Base-by-base conservation (phyloP, 2,329 filamentous ascomycete species). In the Penicillium freii region DNA sequence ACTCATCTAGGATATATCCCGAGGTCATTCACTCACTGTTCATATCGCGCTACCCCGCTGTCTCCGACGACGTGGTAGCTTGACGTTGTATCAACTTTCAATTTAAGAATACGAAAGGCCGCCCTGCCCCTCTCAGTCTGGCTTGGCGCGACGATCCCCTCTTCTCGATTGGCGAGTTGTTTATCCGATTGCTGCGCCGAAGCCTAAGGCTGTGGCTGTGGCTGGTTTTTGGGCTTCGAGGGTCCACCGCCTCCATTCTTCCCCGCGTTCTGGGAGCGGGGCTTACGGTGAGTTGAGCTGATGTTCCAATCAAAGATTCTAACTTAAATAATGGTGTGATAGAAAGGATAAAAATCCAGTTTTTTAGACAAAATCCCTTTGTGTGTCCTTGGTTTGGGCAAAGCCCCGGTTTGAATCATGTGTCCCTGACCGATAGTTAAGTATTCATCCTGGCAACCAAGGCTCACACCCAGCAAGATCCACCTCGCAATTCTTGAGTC, bases 101-200 rank as follows among this genome's bases (percentile, higher is more conserved):
- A 38, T 57, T 51, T 47, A 58, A 56, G 55, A 60, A 48, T 56
- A 60, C 54, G 47, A 63, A 42, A 56, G 50, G 17, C 25, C 27
- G 23, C 48, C 49, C 45, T 49, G 54, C 43, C 54, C 61, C 39
- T 39, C 50, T 21, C 29, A 45, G 49, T 34, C 33, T 25, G 53
- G 43, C 62, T 63, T 66, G 64, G 62, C 62, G 48, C 19, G 64
- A 53, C 56, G 62, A 66, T 66, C 64, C 33, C 42, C 39, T 50
- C 5, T 8, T 21, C 49, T 9, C 45, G 7, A 62, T 65, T 63
- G 62, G 62, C 29, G 36, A 21, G 39, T 7, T 25, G 40, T 19
- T 46, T 27, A 29, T 6, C 29, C 46, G 29, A 19, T 59, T 45
- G 17, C 21, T 44, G 21, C 47, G 23, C 36, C 19, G 15, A 23